These are phyloP conservation scores for Penicillium sp. DNA, from an alignment of 2,329 filamentous ascomycete genomes.

Conservation along the genomic window DNA sequence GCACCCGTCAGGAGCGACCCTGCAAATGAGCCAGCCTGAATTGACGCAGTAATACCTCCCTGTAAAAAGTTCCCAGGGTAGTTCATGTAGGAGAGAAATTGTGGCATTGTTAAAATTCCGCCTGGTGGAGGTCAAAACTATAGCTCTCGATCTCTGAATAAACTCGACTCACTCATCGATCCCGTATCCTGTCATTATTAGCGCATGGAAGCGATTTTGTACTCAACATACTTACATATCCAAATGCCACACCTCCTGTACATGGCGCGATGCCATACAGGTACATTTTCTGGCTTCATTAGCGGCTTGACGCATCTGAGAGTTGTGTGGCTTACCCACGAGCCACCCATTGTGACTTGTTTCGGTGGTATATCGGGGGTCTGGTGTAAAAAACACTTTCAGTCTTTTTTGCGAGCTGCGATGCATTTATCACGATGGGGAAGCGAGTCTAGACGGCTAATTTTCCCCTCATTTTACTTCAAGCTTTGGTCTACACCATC, in stretches of 20 bases:
- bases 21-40: constrained; percentile 51
- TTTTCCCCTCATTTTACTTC: background rate
- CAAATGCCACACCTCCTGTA: constrained; percentile 27
- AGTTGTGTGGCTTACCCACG: background rate
- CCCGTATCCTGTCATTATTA: constrained; percentile 7
- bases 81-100: constrained; percentile 28
- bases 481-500: background rate
- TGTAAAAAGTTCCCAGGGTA: constrained; percentile 27
- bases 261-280: constrained; percentile 28
- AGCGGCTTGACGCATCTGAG: background rate
- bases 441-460: background rate
- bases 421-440: background rate
- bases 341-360: constrained; percentile 3
- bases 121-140: background rate
- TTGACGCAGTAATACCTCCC: constrained; percentile 46
- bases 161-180: constrained; percentile 6
- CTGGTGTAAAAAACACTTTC: background rate
- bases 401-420: background rate
- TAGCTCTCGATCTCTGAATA: background rate
- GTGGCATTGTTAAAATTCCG: constrained; percentile 22
- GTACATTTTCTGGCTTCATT: constrained; percentile 18
- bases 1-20: constrained; percentile 46
- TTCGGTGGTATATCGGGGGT: background rate
- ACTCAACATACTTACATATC: constrained; percentile 18
- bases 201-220: background rate